Evolutionary conservation across 768 basidiomycete species (phyloP).

Genomic region (Mycena latifolia): DNA sequence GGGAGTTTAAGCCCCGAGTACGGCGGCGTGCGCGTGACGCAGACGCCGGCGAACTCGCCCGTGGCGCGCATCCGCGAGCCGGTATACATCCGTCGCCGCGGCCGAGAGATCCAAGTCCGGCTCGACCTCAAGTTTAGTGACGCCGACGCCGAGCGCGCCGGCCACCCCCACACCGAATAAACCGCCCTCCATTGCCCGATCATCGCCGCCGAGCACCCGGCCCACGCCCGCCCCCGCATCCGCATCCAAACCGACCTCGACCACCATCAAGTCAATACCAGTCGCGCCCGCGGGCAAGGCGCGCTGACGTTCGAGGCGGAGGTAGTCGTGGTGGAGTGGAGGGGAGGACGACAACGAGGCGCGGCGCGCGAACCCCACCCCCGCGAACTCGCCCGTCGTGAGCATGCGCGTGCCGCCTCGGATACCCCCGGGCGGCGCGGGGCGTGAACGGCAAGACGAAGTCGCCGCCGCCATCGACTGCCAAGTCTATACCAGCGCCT

Average conservation of each 20-base stretch:
- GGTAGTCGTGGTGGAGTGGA: neutral
- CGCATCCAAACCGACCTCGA: no score
- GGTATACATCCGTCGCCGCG: conserved; percentile 36
- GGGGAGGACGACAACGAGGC: neutral
- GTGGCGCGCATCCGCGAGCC: conserved; percentile 48
- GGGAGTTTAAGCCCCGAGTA: conserved; percentile 56
- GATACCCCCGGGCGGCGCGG: neutral
- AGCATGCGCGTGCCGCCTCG: conserved; percentile 25
- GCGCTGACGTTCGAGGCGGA: neutral
- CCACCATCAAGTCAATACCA: conserved; percentile 33
- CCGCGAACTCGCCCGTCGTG: conserved; percentile 72
- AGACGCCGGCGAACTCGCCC: conserved; percentile 77
- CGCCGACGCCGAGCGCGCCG: neutral
- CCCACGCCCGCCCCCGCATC: no score
- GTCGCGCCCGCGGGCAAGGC: conserved; percentile 6
- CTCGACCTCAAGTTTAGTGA: neutral
- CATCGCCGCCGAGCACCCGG: no score
- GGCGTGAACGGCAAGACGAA: conserved; percentile 1
- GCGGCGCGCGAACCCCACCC: conserved; percentile 56
- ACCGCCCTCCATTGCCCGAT: no score
- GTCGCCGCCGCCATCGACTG: neutral
- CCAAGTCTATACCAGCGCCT: no score
- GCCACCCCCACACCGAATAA: neutral
- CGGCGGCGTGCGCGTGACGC: conserved; percentile 43
- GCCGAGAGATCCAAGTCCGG: conserved; percentile 11